Conservation (phyloP, 2,329 filamentous ascomycete species). For the Xylaria arbuscula region DNA sequence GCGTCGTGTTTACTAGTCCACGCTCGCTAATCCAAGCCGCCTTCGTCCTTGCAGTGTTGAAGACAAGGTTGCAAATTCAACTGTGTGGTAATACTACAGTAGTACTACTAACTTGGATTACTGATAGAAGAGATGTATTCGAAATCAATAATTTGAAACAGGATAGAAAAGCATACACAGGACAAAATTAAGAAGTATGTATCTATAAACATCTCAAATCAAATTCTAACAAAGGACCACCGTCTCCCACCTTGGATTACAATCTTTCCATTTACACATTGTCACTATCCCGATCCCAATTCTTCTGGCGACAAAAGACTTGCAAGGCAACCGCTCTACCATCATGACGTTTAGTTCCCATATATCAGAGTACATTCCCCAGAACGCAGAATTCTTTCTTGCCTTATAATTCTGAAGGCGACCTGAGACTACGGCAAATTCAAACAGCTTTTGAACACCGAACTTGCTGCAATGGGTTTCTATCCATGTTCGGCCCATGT, state of each 20-base stretch:
- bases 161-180: too few species aligned
- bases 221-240: slow-evolving; percentile 28
- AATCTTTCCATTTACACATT: slow-evolving; percentile 36
- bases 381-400: neutral
- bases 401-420: neutral
- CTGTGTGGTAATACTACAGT: too few species aligned
- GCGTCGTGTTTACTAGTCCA: too few species aligned
- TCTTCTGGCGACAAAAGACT: slow-evolving; percentile 34
- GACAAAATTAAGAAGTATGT: too few species aligned
- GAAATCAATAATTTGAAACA: too few species aligned
- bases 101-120: too few species aligned
- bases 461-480: neutral
- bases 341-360: slow-evolving; percentile 37
- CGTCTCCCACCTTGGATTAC: slow-evolving; percentile 32
- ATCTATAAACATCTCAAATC: too few species aligned
- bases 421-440: neutral
- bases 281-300: slow-evolving; percentile 26
- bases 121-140: too few species aligned
- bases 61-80: too few species aligned
- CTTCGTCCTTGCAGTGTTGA: too few species aligned
- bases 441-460: neutral
- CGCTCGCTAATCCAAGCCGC: too few species aligned
- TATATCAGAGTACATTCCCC: slow-evolving; percentile 22
- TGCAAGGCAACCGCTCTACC: slow-evolving; percentile 31
- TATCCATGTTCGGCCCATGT: slow-evolving; percentile 1